Base-by-base conservation (phyloP, 2,329 filamentous ascomycete species). In the Pseudogymnoascus pannorum region DNA sequence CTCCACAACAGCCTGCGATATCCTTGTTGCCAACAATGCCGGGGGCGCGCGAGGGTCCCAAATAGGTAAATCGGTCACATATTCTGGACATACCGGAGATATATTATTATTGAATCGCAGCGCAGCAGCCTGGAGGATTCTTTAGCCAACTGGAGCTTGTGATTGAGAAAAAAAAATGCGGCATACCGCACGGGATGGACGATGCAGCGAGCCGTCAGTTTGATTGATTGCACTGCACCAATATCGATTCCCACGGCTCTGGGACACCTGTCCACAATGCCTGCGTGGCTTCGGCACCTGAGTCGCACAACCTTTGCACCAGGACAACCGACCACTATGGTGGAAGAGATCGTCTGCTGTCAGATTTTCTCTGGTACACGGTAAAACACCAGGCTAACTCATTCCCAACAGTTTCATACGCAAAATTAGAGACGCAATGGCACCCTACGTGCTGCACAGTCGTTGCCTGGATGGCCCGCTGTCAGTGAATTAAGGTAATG, bases 211-310 rank as follows among this genome's bases (percentile, higher is more conserved):
- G 48, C 48, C 48, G 48, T 54, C 26, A 6, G 48, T 54, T 54
- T 31, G 48, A 54, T 54, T 54, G 48, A 54, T 54, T 54, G 24
- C 24, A 31, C 48, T 54, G 48, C 31, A 31, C 48, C n/a, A 6
- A 54, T 54, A 16, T 54, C 16, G 31, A 54, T 54, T 31, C 48
- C 48, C 48, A 54, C n/a, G n/a, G 26, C n/a, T 2, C 48, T 54
- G 48, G 48, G 24, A 54, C 48, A 54, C 48, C 16, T 54, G 26
- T 54, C 48, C 48, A 54, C 26, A 54, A 54, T 54, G 48, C 48
- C 24, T 54, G 48, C 48, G 48, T 54, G 48, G 48, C 48, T 54
- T 29, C 48, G 48, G 48, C 26, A 54, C 20, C 14, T 54, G 48
- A 54, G 48, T 54, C 9, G 26, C 48, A 54, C 48, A 54, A 54